Base-by-base conservation (phyloP, 1,284 basidiomycete species). In the Sanguinoderma infundibulare region DNA sequence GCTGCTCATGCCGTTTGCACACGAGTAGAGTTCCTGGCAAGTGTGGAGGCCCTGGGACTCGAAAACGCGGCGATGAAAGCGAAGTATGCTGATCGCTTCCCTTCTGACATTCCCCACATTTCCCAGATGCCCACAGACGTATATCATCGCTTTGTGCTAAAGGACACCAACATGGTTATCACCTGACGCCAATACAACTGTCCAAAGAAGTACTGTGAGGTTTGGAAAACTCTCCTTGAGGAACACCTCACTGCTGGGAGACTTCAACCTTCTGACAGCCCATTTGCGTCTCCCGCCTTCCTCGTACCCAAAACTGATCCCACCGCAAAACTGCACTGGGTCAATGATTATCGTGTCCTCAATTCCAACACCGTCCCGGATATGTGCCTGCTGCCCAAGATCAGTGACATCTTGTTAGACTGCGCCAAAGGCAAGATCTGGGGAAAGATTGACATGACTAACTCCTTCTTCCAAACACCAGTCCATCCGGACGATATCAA, bases 371-470 rank as follows among this genome's bases (percentile, higher is more conserved):
- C 77, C 0, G 59, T 78, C 0, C 70, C 67, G 0, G 76, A 81
- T 51, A 65, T 67, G 3, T 71, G 72, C 35, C 78, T 78, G 0
- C 63, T 82, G 1, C 81, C 76, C 0, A 68, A 71, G 0, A 72
- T 82, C 3, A 66, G 74, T 20, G 75, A 81, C 40, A 75, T 79
- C 26, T 65, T 78, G 0, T 53, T 36, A 0, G 73, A 77, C 46
- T 73, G 73, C 46, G 72, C 65, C 0, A 72, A 71, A 42, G 76
- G 74, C 0, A 72, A 70, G 46, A 67, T 76, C 15, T 79, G 70
- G 69, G 72, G 57, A 1, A 78, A 73, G 34, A 65, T 81, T 0
- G 78, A 81, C 59, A 78, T 81, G 74, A 81, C 78, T 0, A 76
- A 80, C 57, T 68, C 72, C 0, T 81, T 81, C 61, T 81, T 78